These are phyloP conservation scores for Cystofilobasidium ferigula DNA, from an alignment of 768 basidiomycete genomes.

Conservation along the genomic window DNA sequence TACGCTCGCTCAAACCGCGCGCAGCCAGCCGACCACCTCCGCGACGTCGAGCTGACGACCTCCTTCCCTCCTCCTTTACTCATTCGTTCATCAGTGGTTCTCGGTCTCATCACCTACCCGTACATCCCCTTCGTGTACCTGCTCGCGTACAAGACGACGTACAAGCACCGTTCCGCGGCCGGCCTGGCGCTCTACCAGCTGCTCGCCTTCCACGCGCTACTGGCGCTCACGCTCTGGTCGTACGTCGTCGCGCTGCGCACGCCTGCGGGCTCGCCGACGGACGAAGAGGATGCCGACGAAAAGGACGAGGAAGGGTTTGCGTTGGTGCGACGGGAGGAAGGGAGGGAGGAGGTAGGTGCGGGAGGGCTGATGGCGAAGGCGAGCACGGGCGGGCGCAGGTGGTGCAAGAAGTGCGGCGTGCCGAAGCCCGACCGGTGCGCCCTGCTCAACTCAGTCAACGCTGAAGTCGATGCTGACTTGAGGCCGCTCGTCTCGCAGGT, in stretches of 20 bases:
- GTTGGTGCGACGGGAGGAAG: constrained; percentile 7
- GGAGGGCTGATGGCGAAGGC: constrained; percentile 15
- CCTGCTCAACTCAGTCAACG: not conserved
- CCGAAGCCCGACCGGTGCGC: constrained; percentile 18
- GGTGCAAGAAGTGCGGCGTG: constrained; percentile 13
- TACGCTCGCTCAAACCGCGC: not conserved
- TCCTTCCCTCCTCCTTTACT: not conserved
- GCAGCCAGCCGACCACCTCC: not conserved
- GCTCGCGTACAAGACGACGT: constrained; percentile 12
- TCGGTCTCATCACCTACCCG: constrained; percentile 11
- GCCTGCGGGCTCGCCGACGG: constrained; percentile 6
- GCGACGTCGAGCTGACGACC: not conserved
- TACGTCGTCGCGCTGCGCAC: constrained; percentile 4
- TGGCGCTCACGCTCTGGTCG: constrained; percentile 16
- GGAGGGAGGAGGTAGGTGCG: not conserved
- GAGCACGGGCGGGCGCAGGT: constrained; percentile 11
- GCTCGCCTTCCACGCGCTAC: constrained; percentile 6
- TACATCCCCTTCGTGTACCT: constrained; percentile 23
- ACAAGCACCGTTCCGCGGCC: not conserved
- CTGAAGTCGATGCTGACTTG: not conserved
- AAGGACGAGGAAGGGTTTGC: constrained; percentile 6
- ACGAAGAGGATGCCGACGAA: not conserved
- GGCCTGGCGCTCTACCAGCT: constrained; percentile 9
- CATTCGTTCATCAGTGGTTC: not conserved
- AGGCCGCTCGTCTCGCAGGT: not conserved